Base-by-base conservation (phyloP, 805 yeast species). In the Myxozyma vanderwaltii region DNA sequence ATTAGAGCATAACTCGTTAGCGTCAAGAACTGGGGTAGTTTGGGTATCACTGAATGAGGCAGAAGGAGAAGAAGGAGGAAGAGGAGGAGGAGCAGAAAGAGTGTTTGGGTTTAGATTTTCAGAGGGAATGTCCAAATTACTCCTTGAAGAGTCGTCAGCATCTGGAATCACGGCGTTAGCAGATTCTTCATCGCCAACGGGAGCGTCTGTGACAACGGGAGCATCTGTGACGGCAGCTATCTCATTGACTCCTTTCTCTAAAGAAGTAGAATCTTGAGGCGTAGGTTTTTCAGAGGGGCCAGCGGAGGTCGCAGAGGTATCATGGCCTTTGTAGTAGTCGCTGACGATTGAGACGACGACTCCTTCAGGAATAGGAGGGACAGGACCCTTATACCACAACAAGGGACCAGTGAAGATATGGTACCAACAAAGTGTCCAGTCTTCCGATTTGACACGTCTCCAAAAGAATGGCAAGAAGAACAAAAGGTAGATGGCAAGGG, bases 321-420 rank as follows among this genome's bases (percentile, higher is more conserved):
- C 82, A 55, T 58, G 46, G 52, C 89, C 88, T 54, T 73, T 75
- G 70, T 86, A 86, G 73, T 84, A 86, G 72, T 86, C 91, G 55
- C 82, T 79, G 41, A 82, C 80, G 54, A 84, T 5, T 15, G 21
- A 38, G 6, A 47, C 74, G 31, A 71, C 64, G 56, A 76, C 78
- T n/a, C 86, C 86, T 57, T 76, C 81, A 47, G 91, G 90, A 67
- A 79, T 77, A 63, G 90, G 89, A 56, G 89, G 86, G 54, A 86
- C 84, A 56, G 76, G 72, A 64, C 82, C 86, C 26, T 10, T 86
- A 70, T 69, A 75, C 80, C 76, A 84, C 80, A 77, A 73, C 81
- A 71, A 68, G 79, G 89, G 88, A 39, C 91, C 92, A 56, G 75
- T 65, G 56, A 78, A 70, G 43, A 82, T 66, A 57, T 86, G 85